Percentiles rank a stretch among this genome's conserved stretches.
These are phyloP conservation scores for Fusarium sp. DNA, from an alignment of 2,329 filamentous ascomycete genomes.

Conservation along the genomic window DNA sequence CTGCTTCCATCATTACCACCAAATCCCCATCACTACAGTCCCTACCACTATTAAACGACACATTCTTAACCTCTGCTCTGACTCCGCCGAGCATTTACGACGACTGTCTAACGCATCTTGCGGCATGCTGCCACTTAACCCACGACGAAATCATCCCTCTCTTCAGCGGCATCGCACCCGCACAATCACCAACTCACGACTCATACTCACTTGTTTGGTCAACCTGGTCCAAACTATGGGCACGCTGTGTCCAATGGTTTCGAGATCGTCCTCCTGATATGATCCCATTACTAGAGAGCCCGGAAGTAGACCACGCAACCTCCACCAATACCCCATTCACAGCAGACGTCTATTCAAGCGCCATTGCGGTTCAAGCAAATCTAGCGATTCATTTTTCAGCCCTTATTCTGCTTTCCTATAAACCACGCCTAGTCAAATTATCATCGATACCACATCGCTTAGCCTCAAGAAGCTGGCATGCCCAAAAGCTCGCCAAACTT, in stretches of 20 bases:
- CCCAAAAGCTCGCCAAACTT: conserved; percentile 42
- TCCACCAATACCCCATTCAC: background rate
- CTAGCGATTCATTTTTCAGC: conserved; percentile 3
- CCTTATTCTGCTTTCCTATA: conserved; percentile 2
- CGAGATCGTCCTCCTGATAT: conserved; percentile 12
- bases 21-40: background rate
- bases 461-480: conserved; percentile 35
- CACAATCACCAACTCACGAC: conserved; percentile 10
- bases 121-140: conserved; percentile 1
- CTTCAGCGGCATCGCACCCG: background rate
- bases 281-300: background rate
- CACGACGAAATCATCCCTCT: conserved; percentile 2
- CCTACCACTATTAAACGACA: background rate
- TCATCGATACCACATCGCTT: background rate
- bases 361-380: conserved; percentile 3
- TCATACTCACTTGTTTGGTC: conserved; percentile 1
- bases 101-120: background rate
- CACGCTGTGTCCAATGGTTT: conserved; percentile 9
- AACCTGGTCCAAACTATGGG: conserved; percentile 15
- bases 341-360: conserved; percentile 15
- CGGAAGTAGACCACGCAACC: background rate
- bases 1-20: background rate
- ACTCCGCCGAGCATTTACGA: background rate
- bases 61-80: background rate
- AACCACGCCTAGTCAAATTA: conserved; percentile 1